A percentile compares a stretch with the other conserved stretches of the same genome.
phyloP scores from a whole-genome alignment of 352 stramenopile genomes.

The Globisporangium middletonii region DNA sequence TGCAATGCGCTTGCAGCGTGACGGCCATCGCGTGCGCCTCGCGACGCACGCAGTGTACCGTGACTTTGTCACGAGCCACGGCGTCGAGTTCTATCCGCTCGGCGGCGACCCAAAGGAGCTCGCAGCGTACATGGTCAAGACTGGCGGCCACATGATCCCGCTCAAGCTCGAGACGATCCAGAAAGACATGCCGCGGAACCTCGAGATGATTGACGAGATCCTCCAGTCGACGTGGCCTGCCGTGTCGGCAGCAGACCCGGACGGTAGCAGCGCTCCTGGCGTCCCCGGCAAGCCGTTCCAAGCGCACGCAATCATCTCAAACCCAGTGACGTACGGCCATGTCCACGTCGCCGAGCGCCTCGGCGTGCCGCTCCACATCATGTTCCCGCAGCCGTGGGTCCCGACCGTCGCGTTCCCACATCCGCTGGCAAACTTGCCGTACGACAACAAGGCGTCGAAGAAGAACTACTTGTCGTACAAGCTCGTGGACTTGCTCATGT shows the following conservation, averaged over 20 bases:
- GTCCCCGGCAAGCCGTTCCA: slow-evolving; percentile 60
- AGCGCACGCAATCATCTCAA: slow-evolving; percentile 92
- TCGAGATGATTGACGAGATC: slow-evolving; percentile 89
- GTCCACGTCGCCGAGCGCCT: slow-evolving; percentile 91
- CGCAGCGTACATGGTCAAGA: slow-evolving; percentile 90
- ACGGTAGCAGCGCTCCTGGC: slow-evolving; percentile 34
- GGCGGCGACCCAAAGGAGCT: slow-evolving; percentile 68
- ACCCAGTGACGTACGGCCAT: slow-evolving; percentile 90
- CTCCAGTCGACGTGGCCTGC: slow-evolving; percentile 84
- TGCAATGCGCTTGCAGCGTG: slow-evolving; percentile 66
- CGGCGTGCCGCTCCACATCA: slow-evolving; percentile 91
- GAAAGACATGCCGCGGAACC: slow-evolving; percentile 77
- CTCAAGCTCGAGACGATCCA: slow-evolving; percentile 58
- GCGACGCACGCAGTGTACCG: slow-evolving; percentile 89
- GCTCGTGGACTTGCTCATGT: slow-evolving; percentile 34
- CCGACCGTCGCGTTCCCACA: slow-evolving; percentile 89
- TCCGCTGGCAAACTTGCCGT: slow-evolving; percentile 81
- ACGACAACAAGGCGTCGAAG: slow-evolving; percentile 50
- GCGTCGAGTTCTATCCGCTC: slow-evolving; percentile 74
- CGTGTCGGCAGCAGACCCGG: slow-evolving; percentile 66
- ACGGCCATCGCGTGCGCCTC: slow-evolving; percentile 89
- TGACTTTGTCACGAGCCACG: slow-evolving; percentile 69
- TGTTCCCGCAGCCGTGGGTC: slow-evolving; percentile 91
- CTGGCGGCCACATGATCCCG: slow-evolving; percentile 66
- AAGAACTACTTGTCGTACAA: not conserved